Evolutionary conservation across 1,284 basidiomycete genomes (phyloP), one percentile per base, ranked within the genome.

Genomic region (Pholiota adiposa): DNA sequence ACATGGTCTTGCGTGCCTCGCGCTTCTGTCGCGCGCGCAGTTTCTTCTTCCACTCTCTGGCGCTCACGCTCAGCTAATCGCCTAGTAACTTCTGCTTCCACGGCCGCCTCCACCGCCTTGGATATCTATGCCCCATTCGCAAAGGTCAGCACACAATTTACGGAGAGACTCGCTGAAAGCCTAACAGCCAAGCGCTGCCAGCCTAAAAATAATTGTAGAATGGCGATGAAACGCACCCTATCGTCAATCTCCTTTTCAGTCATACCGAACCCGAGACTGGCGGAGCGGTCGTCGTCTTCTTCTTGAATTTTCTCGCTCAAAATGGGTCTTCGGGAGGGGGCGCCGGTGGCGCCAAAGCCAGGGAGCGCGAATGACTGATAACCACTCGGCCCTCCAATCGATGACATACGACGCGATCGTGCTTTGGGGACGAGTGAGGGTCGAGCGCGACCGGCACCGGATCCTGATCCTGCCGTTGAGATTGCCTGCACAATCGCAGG

Each of bases 161-260:
- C 19, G 50, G 33, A 51, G 51, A 36, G 25, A 40, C 33, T 38
- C 21, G 31, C 6, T 21, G 25, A 40, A 56, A 51, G 41, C 31
- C 23, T 36, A 43, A 58, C 11, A 36, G 21, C 19, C 19, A 19
- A 36, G 33, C 48, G 14, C 18, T 16, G 27, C 21, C 19, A 27
- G 25, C 12, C 9, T 27, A 46, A 46, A 44, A 27, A 46, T 46
- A 46, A 46, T 25, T 25, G 51, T 25, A 57, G 33, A 44, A 57
- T 18, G n/a, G 23, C 27, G 25, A 5, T 27, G 41, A 59, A 48
- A 75, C 82, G 18, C 64, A 88, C 88, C 74, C 86, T 77, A 48
- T 87, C 87, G 65, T 91, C 84, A 60, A 92, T 88, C 56, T 91
- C 88, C 66, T 85, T 81, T 70, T 89, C 87, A 1, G 83, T 84